Evolutionary conservation across 371 early-diverging fungal genomes (phyloP).

Genomic region (Rhizopus stolonifer): DNA sequence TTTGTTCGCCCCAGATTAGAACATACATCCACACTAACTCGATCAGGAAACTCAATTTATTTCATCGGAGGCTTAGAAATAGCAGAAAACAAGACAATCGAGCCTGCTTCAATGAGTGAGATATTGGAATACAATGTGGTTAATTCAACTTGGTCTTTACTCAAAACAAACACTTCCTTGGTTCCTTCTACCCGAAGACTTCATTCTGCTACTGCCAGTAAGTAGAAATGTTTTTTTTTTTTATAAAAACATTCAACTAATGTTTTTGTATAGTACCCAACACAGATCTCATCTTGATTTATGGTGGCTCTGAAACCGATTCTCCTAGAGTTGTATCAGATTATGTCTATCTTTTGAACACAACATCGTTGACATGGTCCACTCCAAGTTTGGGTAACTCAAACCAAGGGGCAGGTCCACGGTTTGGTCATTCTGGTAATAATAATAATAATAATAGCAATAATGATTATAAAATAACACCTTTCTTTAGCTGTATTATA

Average conservation of each 20-base stretch:
- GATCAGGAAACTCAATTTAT: constrained; percentile 14
- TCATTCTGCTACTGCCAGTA: constrained; percentile 20
- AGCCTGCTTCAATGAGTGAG: constrained; percentile 14
- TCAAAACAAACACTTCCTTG: neutral
- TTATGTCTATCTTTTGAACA: constrained; percentile 16
- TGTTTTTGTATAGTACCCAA: constrained; percentile 20
- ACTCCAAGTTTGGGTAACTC: neutral
- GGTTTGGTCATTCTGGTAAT: constrained; percentile 26
- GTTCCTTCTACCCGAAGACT: constrained; percentile 22
- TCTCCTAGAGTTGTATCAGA: constrained; percentile 5
- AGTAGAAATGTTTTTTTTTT: neutral
- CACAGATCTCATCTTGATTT: constrained; percentile 14
- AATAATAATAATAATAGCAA: no score
- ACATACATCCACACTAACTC: constrained; percentile 18
- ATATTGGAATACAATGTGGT: constrained; percentile 12
- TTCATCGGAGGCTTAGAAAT: constrained; percentile 18
- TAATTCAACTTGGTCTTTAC: constrained; percentile 11
- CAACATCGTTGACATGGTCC: constrained; percentile 15
- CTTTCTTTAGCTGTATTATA: constrained; percentile 8
- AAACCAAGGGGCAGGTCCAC: constrained; percentile 8
- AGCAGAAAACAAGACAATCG: neutral
- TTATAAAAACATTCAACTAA: no score
- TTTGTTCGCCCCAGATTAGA: constrained; percentile 8
- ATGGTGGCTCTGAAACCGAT: constrained; percentile 17
- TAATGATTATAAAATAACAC: neutral